Evolutionary conservation across 768 basidiomycete genomes (phyloP).

Genomic region (Termitomyces eurrhizus): DNA sequence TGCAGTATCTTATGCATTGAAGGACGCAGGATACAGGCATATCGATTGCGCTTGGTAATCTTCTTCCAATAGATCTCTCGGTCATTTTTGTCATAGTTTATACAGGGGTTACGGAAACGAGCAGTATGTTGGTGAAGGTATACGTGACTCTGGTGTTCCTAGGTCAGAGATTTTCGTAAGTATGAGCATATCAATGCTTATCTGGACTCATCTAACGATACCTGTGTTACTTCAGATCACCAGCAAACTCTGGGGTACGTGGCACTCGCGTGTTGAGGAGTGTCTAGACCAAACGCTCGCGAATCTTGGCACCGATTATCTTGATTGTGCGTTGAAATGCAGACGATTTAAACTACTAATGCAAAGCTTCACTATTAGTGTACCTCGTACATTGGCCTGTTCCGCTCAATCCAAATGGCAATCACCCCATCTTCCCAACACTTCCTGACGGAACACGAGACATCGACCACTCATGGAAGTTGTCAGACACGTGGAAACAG

Average conservation of each 20-base stretch:
- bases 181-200: background rate
- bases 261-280: constrained; percentile 69
- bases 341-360: constrained; percentile 10
- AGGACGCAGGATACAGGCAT: constrained; percentile 70
- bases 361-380: constrained; percentile 27
- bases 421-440: constrained; percentile 53
- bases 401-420: constrained; percentile 66
- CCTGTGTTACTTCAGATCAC: constrained; percentile 44
- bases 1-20: constrained; percentile 74
- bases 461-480: constrained; percentile 59
- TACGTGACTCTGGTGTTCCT: constrained; percentile 72
- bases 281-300: constrained; percentile 72
- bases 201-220: background rate
- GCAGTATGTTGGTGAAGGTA: constrained; percentile 77
- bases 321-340: constrained; percentile 51
- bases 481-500: constrained; percentile 77
- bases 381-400: constrained; percentile 83
- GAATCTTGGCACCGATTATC: constrained; percentile 79
- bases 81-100: background rate
- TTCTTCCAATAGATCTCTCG: background rate
- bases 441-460: constrained; percentile 65
- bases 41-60: constrained; percentile 61
- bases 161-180: constrained; percentile 58
- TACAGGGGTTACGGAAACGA: constrained; percentile 68
- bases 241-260: constrained; percentile 67